Conservation (phyloP, 352 stramenopile species). For the Plasmopara muralis region DNA sequence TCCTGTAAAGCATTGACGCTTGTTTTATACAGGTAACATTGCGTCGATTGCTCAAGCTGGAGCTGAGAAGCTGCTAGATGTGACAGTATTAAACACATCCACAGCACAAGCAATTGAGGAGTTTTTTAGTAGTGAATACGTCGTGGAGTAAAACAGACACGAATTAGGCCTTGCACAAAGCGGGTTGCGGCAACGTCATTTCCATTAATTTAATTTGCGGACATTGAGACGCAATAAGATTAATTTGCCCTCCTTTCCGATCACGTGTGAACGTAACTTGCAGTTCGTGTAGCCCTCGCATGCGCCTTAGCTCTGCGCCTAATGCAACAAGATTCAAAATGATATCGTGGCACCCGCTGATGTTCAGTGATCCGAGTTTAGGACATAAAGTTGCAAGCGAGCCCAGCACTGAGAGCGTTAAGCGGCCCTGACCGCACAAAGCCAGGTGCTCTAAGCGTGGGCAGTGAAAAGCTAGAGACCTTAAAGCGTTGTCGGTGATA, state of each 20-base stretch:
- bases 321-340: conserved; percentile 44
- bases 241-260: conserved; percentile 37
- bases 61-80: conserved; percentile 47
- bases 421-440: conserved; percentile 44
- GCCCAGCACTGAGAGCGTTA: conserved; percentile 34
- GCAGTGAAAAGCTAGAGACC: conserved; percentile 40
- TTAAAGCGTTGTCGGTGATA: conserved; percentile 39
- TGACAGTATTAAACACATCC: conserved; percentile 51
- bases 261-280: conserved; percentile 51
- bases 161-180: conserved; percentile 11
- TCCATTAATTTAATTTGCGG: conserved; percentile 51
- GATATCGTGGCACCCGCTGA: conserved; percentile 53
- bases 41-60: conserved; percentile 38
- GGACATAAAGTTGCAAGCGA: conserved; percentile 34
- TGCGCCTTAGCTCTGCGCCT: conserved; percentile 33
- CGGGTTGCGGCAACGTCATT: conserved; percentile 16
- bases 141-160: conserved; percentile 29
- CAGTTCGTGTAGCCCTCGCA: conserved; percentile 42
- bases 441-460: conserved; percentile 32
- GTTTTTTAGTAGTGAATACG: conserved; percentile 67
- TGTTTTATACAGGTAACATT: conserved; percentile 37
- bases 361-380: conserved; percentile 42
- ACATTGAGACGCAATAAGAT: conserved; percentile 51
- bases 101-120: conserved; percentile 58
- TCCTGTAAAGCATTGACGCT: conserved; percentile 2